Evolutionary conservation across 2,329 filamentous ascomycete genomes (phyloP).

Genomic region (Aspergillus sp.): DNA sequence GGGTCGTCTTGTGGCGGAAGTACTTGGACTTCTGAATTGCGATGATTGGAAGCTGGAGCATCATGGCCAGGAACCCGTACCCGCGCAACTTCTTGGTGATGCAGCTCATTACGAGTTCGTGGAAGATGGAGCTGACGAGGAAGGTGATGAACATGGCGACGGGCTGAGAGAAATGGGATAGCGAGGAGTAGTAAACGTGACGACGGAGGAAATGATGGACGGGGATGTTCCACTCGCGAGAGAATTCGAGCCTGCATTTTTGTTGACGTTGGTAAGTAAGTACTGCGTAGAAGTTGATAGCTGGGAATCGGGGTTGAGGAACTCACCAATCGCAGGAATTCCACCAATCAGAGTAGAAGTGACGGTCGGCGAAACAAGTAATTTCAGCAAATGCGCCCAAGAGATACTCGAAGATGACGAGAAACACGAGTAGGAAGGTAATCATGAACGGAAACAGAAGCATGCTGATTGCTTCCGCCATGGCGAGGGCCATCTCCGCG

Average conservation of each 20-base stretch:
- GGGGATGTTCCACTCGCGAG: conserved; percentile 94
- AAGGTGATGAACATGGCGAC: conserved; percentile 89
- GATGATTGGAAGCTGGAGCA: conserved; percentile 96
- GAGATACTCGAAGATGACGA: conserved; percentile 97
- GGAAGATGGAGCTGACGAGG: conserved; percentile 80
- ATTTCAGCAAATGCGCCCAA: conserved; percentile 94
- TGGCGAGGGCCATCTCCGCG: conserved; percentile 71
- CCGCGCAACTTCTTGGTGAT: conserved; percentile 96
- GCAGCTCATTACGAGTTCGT: conserved; percentile 96
- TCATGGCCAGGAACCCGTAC: conserved; percentile 92
- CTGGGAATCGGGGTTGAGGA: background rate
- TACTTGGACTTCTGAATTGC: conserved; percentile 78
- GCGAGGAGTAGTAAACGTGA: conserved; percentile 86
- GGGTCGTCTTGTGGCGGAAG: conserved; percentile 70
- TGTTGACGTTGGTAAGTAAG: background rate
- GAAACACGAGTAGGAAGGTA: conserved; percentile 89
- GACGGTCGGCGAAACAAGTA: conserved; percentile 86
- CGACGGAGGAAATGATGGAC: conserved; percentile 93
- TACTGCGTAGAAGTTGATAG: background rate
- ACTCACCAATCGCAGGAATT: conserved; percentile 55
- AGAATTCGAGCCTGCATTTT: conserved; percentile 78
- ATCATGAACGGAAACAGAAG: conserved; percentile 97
- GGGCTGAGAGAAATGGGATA: conserved; percentile 71
- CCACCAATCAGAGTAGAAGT: conserved; percentile 83
- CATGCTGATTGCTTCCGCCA: conserved; percentile 86